Evolutionary conservation across 2,329 filamentous ascomycete species (phyloP).

Genomic region (Cercospora nicotianae): DNA sequence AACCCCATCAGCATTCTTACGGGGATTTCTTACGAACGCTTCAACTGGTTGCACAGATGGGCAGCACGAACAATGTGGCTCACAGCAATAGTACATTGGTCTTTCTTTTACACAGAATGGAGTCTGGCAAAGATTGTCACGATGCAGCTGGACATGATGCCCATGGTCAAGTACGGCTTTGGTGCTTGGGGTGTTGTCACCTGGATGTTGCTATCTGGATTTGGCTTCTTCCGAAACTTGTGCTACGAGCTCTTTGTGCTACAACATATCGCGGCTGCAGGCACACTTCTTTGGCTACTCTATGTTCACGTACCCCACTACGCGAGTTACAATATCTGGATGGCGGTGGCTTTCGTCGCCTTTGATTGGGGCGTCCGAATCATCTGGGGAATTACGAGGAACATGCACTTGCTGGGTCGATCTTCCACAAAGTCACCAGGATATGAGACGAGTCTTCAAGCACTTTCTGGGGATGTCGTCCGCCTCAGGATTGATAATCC

Average conservation of each 20-base stretch:
- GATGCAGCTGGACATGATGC: conserved; percentile 51
- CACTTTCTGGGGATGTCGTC: conserved; percentile 57
- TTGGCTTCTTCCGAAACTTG: conserved; percentile 50
- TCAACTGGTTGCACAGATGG: conserved; percentile 58
- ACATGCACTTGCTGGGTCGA: conserved; percentile 29
- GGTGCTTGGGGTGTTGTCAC: conserved; percentile 54
- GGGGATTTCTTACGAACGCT: conserved; percentile 51
- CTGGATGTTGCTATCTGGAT: conserved; percentile 54
- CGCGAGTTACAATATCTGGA: conserved; percentile 35
- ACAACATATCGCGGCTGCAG: conserved; percentile 55
- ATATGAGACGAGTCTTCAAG: conserved; percentile 32
- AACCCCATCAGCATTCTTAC: conserved; percentile 49
- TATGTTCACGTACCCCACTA: conserved; percentile 50
- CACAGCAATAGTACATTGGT: conserved; percentile 56
- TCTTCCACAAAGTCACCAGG: conserved; percentile 21
- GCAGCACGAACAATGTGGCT: conserved; percentile 53
- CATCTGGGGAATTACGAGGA: conserved; percentile 30
- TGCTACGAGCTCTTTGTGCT: conserved; percentile 58
- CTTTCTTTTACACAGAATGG: conserved; percentile 57
- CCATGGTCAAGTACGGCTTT: conserved; percentile 53
- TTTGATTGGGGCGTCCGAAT: conserved; percentile 36
- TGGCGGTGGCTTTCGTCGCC: conserved; percentile 33
- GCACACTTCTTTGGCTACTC: conserved; percentile 51
- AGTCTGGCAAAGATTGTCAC: conserved; percentile 52
- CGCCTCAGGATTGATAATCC: conserved; percentile 58